Evolutionary conservation across 2,329 filamentous ascomycete genomes (phyloP), one percentile per base, ranked within the genome.

Genomic region (Paraphoma chrysanthemicola): DNA sequence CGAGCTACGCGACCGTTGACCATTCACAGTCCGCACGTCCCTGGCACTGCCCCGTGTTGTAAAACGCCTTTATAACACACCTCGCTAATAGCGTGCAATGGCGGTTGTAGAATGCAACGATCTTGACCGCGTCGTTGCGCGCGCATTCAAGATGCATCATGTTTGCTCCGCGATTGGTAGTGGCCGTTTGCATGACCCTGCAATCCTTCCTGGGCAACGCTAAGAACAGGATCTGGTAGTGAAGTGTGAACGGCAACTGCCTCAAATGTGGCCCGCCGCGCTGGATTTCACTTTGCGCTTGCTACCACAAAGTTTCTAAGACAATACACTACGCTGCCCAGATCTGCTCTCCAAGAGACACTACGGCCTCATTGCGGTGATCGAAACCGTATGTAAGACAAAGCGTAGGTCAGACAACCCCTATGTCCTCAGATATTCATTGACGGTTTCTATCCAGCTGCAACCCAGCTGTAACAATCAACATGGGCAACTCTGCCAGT

Each of bases 401-500:
- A 9, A 8, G 12, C n/a, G 31, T 39, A 23, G 18, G 33, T 29
- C 23, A 10, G 14, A 33, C 6, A 8, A 29, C 30, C 14, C 14
- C 46, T 10, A 7, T 29, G 9, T 9, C 28, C 39, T 14, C 17
- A 33, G n/a, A 41, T 41, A 16, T 29, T 28, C 16, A 28, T 14
- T 48, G 46, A 48, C 17, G 39, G 28, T 17, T 29, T 48, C 9
- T 44, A 48, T 11, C 28, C 14, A n/a, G 42, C 23, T 23, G 16
- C 44, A 31, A 6, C 11, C 28, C 14, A n/a, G 42, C 23, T 23
- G 16, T 41, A 31, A 6, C 11, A 5, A 12, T 28, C 31, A 51
- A 30, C 10, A 76, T 76, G 74, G 73, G 73, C 12, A 74, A 74
- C 28, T 55, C 62, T 16, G 54, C 63, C 8, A 73, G 71, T 44